Conservation (phyloP, 495 filamentous ascomycete genomes). For the Podospora comata region DNA sequence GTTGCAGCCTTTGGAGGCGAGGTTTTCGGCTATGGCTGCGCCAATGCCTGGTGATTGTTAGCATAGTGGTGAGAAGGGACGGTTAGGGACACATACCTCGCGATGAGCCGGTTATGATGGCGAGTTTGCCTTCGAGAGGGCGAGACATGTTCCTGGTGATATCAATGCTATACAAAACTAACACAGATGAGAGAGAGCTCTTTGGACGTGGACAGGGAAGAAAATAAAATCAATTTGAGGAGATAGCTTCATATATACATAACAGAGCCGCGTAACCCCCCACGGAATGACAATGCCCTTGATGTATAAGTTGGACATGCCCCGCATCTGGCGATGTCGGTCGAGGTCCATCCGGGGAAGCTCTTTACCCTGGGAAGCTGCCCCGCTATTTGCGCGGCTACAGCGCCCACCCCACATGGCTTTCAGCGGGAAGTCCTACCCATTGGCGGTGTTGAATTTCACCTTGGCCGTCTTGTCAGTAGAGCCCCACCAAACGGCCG, state of each 20-base stretch:
- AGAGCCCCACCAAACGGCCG: slow-evolving; percentile 10
- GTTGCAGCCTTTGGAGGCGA: slow-evolving; percentile 68
- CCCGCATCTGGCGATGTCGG: slow-evolving; percentile 18
- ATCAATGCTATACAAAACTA: background rate
- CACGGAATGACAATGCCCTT: slow-evolving; percentile 3
- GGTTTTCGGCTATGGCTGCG: slow-evolving; percentile 74
- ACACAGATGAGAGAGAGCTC: background rate
- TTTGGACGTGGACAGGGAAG: background rate
- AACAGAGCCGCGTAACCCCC: slow-evolving; percentile 9
- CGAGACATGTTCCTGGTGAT: slow-evolving; percentile 29
- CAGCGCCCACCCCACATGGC: slow-evolving; percentile 13
- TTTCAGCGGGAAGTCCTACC: background rate
- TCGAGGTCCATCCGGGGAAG: slow-evolving; percentile 2
- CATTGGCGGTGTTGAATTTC: slow-evolving; percentile 9
- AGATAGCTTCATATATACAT: slow-evolving; percentile 10
- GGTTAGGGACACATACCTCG: slow-evolving; percentile 49
- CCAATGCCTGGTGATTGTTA: slow-evolving; percentile 66
- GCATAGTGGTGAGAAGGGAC: background rate
- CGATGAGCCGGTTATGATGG: slow-evolving; percentile 74
- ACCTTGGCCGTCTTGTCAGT: background rate
- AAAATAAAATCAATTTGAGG: background rate
- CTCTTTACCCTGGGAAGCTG: slow-evolving; percentile 13
- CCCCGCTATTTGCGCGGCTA: slow-evolving; percentile 38
- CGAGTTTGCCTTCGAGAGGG: slow-evolving; percentile 64
- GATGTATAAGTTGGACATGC: slow-evolving; percentile 1